A percentile compares a stretch with the other conserved stretches of the same genome.
These are phyloP conservation scores for Cryptosporidium canis DNA, from an alignment of 169 alveolate species.

Conservation along the genomic window DNA sequence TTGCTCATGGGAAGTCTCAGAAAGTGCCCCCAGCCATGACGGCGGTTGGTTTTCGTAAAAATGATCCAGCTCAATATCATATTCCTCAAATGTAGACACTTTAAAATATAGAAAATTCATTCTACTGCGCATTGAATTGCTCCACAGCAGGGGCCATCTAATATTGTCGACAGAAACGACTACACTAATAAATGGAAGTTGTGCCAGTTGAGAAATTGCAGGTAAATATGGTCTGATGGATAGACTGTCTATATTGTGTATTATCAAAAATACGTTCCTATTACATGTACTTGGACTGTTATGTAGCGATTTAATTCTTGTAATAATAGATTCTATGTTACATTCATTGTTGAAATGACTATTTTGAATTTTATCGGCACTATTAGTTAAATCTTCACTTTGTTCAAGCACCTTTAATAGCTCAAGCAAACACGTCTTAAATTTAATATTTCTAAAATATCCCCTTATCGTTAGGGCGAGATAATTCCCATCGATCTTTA, in stretches of 20 bases:
- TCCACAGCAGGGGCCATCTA: constrained; percentile 72
- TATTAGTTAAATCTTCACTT: not conserved
- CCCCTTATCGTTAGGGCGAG: constrained; percentile 38
- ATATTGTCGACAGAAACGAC: constrained; percentile 43
- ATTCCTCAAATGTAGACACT: constrained; percentile 31
- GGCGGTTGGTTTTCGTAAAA: constrained; percentile 5
- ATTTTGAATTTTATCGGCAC: not conserved
- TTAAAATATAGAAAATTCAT: constrained; percentile 46
- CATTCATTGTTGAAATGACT: not conserved
- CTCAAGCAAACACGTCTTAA: constrained; percentile 37
- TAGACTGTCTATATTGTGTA: constrained; percentile 44
- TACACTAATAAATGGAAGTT: constrained; percentile 20
- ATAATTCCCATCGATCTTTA: not conserved
- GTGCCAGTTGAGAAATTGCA: constrained; percentile 36
- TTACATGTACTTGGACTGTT: not conserved
- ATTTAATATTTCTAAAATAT: constrained; percentile 35
- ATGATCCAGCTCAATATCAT: constrained; percentile 29
- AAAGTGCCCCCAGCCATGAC: constrained; percentile 9
- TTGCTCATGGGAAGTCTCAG: not conserved
- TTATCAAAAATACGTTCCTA: constrained; percentile 6
- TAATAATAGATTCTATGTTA: constrained; percentile 15
- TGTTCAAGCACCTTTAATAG: not conserved
- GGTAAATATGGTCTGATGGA: constrained; percentile 64
- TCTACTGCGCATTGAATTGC: constrained; percentile 20
- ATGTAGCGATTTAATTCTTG: constrained; percentile 5